phyloP scores from a whole-genome alignment of 2,329 filamentous ascomycete species.

The Sphaerulina musiva region DNA sequence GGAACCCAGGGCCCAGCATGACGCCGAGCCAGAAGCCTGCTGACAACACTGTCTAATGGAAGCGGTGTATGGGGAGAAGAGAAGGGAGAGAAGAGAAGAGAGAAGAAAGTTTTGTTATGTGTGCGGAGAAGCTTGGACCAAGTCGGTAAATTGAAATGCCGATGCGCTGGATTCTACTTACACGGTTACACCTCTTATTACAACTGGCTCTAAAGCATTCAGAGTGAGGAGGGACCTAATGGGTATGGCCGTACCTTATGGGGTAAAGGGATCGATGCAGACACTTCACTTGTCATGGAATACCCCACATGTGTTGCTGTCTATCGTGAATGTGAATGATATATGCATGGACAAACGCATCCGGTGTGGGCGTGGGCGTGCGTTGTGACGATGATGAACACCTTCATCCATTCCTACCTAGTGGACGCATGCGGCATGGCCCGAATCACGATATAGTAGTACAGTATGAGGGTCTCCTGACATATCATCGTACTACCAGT shows the following conservation, averaged over 20 bases:
- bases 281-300: neutral
- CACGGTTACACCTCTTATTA: neutral
- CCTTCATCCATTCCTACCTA: no score
- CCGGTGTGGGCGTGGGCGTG: no score
- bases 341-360: no score
- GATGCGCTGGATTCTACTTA: neutral
- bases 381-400: no score
- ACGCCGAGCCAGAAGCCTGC: conserved; percentile 8
- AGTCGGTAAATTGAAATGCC: neutral
- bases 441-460: no score
- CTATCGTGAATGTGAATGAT: no score
- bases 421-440: no score
- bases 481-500: no score
- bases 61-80: neutral
- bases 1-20: conserved; percentile 10
- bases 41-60: conserved; percentile 11
- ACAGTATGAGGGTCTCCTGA: no score
- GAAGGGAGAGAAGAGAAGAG: neutral
- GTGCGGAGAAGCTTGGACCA: neutral
- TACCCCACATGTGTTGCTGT: no score
- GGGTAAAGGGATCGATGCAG: neutral
- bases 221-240: no score
- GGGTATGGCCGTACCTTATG: neutral
- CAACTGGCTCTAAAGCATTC: no score
- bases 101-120: neutral